Conservation (phyloP, 176 grass and related monocot species). For the Carex kokanica region DNA sequence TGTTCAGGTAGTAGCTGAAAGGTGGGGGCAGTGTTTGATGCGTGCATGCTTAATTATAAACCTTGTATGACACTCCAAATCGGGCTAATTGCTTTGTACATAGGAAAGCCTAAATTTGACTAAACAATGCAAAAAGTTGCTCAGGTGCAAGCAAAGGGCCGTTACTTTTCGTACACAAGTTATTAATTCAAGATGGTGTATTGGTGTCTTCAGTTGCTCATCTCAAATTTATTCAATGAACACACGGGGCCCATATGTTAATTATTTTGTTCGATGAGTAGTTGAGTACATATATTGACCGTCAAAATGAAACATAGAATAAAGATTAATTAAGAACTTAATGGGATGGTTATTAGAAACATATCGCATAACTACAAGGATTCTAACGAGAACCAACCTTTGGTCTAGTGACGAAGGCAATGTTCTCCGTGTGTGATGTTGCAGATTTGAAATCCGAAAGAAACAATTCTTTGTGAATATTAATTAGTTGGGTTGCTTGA, state of each 20-base stretch:
- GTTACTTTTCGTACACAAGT: slow-evolving; percentile 8
- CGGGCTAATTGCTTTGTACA: not conserved
- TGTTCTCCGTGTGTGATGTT: no score
- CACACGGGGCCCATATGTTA: not conserved
- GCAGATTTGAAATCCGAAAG: no score
- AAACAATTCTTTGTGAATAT: no score
- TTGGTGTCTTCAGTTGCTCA: not conserved
- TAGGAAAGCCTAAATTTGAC: slow-evolving; percentile 6
- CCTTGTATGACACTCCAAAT: slow-evolving; percentile 21
- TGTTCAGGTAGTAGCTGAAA: not conserved
- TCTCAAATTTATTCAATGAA: not conserved
- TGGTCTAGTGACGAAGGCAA: no score
- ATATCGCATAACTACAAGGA: no score
- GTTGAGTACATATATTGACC: no score
- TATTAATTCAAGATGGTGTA: not conserved
- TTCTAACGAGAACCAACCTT: no score
- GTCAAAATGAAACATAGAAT: no score
- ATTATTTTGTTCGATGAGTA: not conserved
- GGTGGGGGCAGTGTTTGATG: not conserved
- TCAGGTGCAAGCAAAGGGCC: slow-evolving; percentile 16
- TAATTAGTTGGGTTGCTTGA: no score
- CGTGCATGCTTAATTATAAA: slow-evolving; percentile 3
- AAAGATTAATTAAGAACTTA: no score
- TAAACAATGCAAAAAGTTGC: not conserved
- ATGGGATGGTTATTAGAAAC: no score